Evolutionary conservation across 768 basidiomycete genomes (phyloP), one percentile per base, ranked within the genome.

Genomic region (Lentinula aciculospora): DNA sequence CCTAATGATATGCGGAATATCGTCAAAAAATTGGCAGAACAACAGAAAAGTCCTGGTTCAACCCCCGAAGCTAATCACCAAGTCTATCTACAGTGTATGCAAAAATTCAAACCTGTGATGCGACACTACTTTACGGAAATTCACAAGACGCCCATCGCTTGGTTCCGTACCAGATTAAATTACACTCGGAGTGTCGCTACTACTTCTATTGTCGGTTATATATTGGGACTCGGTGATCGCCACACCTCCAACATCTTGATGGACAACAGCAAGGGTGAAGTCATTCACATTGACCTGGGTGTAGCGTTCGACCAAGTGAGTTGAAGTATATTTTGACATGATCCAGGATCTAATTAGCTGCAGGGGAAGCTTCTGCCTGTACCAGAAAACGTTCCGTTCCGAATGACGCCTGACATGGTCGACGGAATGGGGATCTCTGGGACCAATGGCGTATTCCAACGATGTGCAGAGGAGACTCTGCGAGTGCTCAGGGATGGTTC

Each of bases 221-320:
- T 97, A 42, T 74, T 98, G 19, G 96, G 96, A 7, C 77, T 99
- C 1, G 96, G 96, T 0, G 96, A 99, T 68, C 82, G 96, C 12
- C 96, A 99, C 67, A 80, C 81, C 5, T 88, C 89, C 42, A 99
- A 99, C 70, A 96, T 99, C 64, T 76, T 99, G 45, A 75, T 98
- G 45, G 94, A 98, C 69, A 82, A 83, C 48, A 69, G 69, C 27
- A 85, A 82, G 8, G 96, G 96, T 15, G 93, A 98, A 66, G 78
- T 95, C 45, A 85, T 98, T 6, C 94, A 97, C 68, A 99, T 99
- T 54, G 96, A 99, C 70, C 77, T 98, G 1, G 96, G 96, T 1
- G 94, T 98, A 59, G 94, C 94, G 0, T 98, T 99, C 70, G 97
- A 97, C 60, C 92, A 93, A 75, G 93, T 92, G 60, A 63, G 78